Evolutionary conservation across 805 yeast species (phyloP).

Genomic region (Scheffersomyces spartinae): DNA sequence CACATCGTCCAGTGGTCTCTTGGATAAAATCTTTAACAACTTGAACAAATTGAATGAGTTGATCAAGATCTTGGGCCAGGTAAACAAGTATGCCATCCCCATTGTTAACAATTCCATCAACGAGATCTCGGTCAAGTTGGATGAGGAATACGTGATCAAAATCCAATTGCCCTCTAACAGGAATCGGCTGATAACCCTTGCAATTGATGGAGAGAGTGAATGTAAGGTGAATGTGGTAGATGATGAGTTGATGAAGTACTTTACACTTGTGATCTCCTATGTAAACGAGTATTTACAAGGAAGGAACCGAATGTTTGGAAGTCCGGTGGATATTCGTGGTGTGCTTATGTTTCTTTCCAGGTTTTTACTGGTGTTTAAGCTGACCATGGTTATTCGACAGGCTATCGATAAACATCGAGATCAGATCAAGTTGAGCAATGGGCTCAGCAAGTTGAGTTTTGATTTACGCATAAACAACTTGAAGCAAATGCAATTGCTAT

Average conservation of each 20-base stretch:
- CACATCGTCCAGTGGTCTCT: too few species aligned
- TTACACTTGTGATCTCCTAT: too few species aligned
- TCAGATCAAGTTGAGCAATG: slow-evolving; percentile 18
- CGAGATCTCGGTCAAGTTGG: slow-evolving; percentile 17
- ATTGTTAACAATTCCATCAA: slow-evolving; percentile 16
- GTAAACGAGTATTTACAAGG: too few species aligned
- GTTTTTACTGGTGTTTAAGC: too few species aligned
- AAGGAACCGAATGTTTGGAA: too few species aligned
- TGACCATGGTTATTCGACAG: too few species aligned
- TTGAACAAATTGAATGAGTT: slow-evolving; percentile 20
- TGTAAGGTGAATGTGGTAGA: too few species aligned
- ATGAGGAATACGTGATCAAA: slow-evolving; percentile 10
- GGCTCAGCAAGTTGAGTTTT: slow-evolving; percentile 17
- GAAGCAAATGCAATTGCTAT: slow-evolving; percentile 20
- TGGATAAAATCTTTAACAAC: slow-evolving; percentile 16
- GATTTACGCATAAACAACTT: slow-evolving; percentile 20
- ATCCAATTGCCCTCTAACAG: slow-evolving; percentile 11
- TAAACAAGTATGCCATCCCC: slow-evolving; percentile 14
- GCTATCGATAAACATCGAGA: too few species aligned
- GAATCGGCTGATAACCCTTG: slow-evolving; percentile 2
- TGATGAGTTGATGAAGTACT: too few species aligned
- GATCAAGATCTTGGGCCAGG: slow-evolving; percentile 21
- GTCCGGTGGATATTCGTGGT: too few species aligned
- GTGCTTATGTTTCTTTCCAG: too few species aligned
- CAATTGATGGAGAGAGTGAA: too few species aligned